These are phyloP conservation scores for Blastobotrys persicus DNA, from an alignment of 1,139 yeast species.

Conservation along the genomic window DNA sequence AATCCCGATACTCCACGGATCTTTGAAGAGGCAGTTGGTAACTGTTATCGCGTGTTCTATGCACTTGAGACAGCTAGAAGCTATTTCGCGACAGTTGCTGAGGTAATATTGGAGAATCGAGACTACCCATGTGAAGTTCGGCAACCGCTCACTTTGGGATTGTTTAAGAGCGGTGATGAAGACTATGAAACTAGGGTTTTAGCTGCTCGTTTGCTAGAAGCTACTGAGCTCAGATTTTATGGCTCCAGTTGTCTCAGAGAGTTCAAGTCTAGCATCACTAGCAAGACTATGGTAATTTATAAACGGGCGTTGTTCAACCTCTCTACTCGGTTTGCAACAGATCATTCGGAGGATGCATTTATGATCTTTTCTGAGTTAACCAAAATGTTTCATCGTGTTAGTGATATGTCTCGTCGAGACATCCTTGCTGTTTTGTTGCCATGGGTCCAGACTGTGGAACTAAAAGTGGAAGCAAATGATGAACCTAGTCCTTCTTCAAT, in stretches of 20 bases:
- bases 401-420: conserved; percentile 63
- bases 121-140: conserved; percentile 48
- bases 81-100: conserved; percentile 70
- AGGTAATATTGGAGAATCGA: conserved; percentile 49
- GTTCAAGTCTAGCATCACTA: conserved; percentile 60
- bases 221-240: conserved; percentile 54
- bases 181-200: conserved; percentile 56
- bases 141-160: conserved; percentile 61
- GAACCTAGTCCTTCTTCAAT: conserved; percentile 40
- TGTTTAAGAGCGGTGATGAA: conserved; percentile 69
- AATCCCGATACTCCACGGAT: conserved; percentile 60
- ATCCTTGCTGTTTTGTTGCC: conserved; percentile 78
- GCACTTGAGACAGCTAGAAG: conserved; percentile 49
- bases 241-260: conserved; percentile 47
- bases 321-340: conserved; percentile 58
- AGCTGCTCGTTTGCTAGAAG: conserved; percentile 58
- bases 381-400: conserved; percentile 63
- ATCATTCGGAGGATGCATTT: conserved; percentile 57
- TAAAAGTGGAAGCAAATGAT: conserved; percentile 54
- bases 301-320: conserved; percentile 72
- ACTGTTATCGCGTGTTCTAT: conserved; percentile 56
- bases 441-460: conserved; percentile 81
- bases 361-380: conserved; percentile 71
- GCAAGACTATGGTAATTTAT: conserved; percentile 68
- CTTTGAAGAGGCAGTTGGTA: conserved; percentile 59